Base-by-base conservation (phyloP, 139 green algal species). In the Picochlorum sp. region DNA sequence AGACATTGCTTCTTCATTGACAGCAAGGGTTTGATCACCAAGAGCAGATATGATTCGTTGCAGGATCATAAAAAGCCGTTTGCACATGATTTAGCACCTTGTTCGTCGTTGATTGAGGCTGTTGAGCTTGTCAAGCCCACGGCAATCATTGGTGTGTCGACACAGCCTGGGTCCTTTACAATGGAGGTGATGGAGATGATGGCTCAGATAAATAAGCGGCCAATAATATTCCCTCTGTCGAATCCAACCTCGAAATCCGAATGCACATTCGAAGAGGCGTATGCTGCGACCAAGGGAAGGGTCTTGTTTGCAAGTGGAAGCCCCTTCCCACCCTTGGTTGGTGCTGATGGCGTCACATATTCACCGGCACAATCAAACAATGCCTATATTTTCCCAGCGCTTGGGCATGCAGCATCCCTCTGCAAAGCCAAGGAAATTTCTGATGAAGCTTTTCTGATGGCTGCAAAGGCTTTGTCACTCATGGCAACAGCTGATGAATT, bases 211-310 rank as follows among this genome's bases (percentile, higher is more conserved):
- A 83, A 82, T 64, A 67, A 87, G 44, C 79, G 75, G 1, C 90
- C 90, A 23, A 74, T 97, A 67, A 87, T 97, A 58, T 90, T 97
- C 68, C 82, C 90, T 7, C 78, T 97, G n/a, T 91, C 80, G 67
- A 97, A 97, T 74, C 90, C 90, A 32, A 97, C 89, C 15, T 74
- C 49, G 45, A 85, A 88, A 61, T 70, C 83, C 8, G 90, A 97
- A 83, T 95, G 88, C 85, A 96, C 88, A 11, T 85, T 81, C 20
- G 54, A 86, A 68, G 74, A 90, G 28, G 88, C 80, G 6, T 65
- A 89, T 18, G 38, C 60, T 2, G 78, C 45, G 21, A 92, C 68
- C 0, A 37, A 74, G 23, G 86, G 80, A 38, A 66, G 68, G 16
- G 82, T 89, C 18, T 51, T 96, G 15, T 96, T 97, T 75, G 90